Conservation (phyloP, 139 green algal species). For the Gonium pectorale region DNA sequence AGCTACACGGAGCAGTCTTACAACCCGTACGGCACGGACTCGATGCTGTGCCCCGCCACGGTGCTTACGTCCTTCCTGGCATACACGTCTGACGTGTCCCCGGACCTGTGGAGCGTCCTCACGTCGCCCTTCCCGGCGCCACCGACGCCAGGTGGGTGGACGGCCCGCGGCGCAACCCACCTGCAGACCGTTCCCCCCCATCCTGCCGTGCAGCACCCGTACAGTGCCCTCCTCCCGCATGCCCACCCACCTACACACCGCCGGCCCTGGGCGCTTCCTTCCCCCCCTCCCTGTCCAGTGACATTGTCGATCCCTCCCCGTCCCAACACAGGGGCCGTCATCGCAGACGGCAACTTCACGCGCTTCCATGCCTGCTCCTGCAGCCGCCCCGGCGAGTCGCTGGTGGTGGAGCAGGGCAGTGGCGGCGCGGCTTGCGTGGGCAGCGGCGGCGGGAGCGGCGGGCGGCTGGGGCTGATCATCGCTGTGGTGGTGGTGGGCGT, state of each 20-base stretch:
- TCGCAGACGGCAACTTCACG: slow-evolving; percentile 28
- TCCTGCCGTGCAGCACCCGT: too few species aligned
- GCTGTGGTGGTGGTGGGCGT: slow-evolving; percentile 37
- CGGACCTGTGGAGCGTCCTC: not conserved
- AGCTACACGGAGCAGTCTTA: not conserved
- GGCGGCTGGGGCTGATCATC: slow-evolving; percentile 17
- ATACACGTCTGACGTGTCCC: slow-evolving; percentile 4
- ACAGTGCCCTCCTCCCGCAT: too few species aligned
- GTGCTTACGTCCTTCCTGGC: slow-evolving; percentile 37
- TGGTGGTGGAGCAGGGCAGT: not conserved
- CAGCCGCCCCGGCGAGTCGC: not conserved
- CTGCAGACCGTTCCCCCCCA: too few species aligned
- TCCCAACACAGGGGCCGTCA: slow-evolving; percentile 1
- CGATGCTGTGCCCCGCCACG: slow-evolving; percentile 1
- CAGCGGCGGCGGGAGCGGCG: not conserved
- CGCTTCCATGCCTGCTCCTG: slow-evolving; percentile 42
- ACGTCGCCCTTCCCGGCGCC: slow-evolving; percentile 36
- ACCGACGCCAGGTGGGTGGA: slow-evolving; percentile 6
- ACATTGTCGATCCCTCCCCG: not conserved
- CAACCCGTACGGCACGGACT: not conserved
- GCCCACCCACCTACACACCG: too few species aligned
- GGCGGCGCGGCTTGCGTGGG: not conserved
- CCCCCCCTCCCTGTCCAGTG: too few species aligned
- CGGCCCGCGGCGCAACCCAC: not conserved
- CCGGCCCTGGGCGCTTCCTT: too few species aligned